Conservation (phyloP, 2,329 filamentous ascomycete genomes). For the Amauroascus niger region DNA sequence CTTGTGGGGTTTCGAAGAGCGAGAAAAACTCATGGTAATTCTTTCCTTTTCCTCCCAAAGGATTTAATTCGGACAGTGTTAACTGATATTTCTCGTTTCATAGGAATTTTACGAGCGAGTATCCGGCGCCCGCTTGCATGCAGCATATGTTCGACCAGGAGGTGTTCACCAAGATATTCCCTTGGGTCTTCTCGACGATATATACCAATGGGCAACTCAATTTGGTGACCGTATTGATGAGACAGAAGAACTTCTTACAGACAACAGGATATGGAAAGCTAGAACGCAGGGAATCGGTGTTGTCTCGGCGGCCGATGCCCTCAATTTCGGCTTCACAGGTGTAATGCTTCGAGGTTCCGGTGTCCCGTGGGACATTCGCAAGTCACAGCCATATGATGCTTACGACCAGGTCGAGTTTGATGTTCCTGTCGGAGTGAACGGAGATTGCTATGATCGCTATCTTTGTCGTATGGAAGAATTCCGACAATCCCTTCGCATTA, state of each 20-base stretch:
- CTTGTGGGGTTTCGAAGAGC: conserved; percentile 98
- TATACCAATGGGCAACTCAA: conserved; percentile 99
- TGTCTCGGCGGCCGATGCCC: conserved; percentile 80
- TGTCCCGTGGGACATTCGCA: conserved; percentile 91
- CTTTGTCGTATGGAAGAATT: conserved; percentile 99
- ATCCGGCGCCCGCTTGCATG: conserved; percentile 91
- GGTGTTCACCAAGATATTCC: conserved; percentile 95
- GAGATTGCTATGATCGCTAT: conserved; percentile 98
- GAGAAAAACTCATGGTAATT: conserved; percentile 95
- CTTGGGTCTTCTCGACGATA: conserved; percentile 88
- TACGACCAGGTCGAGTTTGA: conserved; percentile 98
- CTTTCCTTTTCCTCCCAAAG: not conserved
- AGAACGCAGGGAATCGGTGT: conserved; percentile 86
- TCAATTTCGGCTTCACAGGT: conserved; percentile 93
- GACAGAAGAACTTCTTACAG: conserved; percentile 95
- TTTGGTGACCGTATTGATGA: conserved; percentile 98
- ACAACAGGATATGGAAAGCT: conserved; percentile 98
- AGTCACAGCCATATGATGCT: conserved; percentile 93
- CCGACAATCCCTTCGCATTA: conserved; percentile 93
- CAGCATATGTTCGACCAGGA: conserved; percentile 91
- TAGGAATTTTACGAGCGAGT: conserved; percentile 99
- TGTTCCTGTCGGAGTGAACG: conserved; percentile 89
- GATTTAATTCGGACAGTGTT: not conserved
- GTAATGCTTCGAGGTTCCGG: conserved; percentile 97
- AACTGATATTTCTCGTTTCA: conserved; percentile 14